Conservation (phyloP, 2,329 filamentous ascomycete genomes). For the Setomelanomma holmii region DNA sequence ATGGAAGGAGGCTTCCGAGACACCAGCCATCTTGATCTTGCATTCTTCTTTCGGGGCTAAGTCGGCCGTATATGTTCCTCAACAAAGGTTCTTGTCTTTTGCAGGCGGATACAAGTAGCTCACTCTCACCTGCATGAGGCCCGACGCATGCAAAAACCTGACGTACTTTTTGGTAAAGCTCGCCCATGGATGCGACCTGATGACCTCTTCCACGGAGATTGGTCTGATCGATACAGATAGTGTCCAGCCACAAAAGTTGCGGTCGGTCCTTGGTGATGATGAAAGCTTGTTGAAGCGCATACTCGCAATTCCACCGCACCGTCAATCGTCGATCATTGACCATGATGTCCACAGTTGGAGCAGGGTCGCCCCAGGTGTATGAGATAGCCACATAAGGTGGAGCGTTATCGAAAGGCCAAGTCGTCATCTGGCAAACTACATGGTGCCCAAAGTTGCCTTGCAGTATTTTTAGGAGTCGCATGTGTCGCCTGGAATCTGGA, state of each 20-base stretch:
- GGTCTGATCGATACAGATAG: conserved; percentile 24
- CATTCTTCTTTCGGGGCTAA: background rate
- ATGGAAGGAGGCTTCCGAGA: background rate
- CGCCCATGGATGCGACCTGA: conserved; percentile 20
- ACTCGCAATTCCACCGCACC: conserved; percentile 4
- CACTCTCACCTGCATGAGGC: conserved; percentile 2
- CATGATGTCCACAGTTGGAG: background rate
- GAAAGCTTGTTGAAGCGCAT: conserved; percentile 2
- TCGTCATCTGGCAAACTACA: background rate
- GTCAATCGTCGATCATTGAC: background rate
- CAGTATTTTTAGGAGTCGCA: conserved; percentile 2
- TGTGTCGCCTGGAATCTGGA: conserved; percentile 1
- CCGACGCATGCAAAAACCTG: conserved; percentile 12
- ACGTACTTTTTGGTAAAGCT: conserved; percentile 7
- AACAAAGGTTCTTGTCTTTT: background rate
- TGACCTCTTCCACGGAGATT: conserved; percentile 15
- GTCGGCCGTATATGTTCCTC: background rate
- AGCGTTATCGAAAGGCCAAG: conserved; percentile 7
- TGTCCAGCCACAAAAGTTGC: conserved; percentile 13
- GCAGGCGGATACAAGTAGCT: background rate
- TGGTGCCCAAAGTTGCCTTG: background rate
- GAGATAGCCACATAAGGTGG: conserved; percentile 39
- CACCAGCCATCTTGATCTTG: background rate
- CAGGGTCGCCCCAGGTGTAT: conserved; percentile 36
- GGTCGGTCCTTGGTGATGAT: background rate